Base-by-base conservation (phyloP, 208 protist genomes). In the Leptomonas pyrrhocoris region DNA sequence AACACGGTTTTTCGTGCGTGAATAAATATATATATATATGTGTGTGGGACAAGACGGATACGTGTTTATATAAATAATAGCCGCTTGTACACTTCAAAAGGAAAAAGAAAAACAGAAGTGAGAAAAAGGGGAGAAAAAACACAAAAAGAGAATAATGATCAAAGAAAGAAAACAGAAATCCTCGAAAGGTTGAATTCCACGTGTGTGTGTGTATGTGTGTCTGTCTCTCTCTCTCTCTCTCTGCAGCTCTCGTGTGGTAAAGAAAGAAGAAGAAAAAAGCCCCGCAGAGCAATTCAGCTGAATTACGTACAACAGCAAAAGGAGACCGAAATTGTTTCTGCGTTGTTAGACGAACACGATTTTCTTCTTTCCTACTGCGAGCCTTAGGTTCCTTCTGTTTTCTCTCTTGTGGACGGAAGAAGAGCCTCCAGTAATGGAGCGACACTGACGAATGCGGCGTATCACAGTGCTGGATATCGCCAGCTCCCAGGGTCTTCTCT, bases 41-140 rank as follows among this genome's bases (percentile, higher is more conserved):
- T n/a, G n/a, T n/a, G n/a, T n/a, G n/a, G n/a, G n/a, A n/a, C n/a
- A n/a, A n/a, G n/a, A n/a, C n/a, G n/a, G n/a, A n/a, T n/a, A n/a
- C n/a, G n/a, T n/a, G n/a, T n/a, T n/a, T n/a, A n/a, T n/a, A n/a
- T n/a, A n/a, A n/a, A n/a, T n/a, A n/a, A n/a, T n/a, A n/a, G n/a
- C n/a, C n/a, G 9, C 34, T 9, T 38, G 34, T 38, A 9, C 34
- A 38, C 34, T 9, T 3, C 9, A 38, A 3, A 38, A 38, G 9
- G 34, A 38, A 38, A 9, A 9, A 38, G 34, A 12, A 38, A 38
- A 38, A 38, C 34, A 46, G 21, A 2, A 57, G 19, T 42, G 43
- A 53, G n/a, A 34, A 66, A 49, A 53, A 56, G 15, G 53, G 16
- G 2, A 61, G 48, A 50, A 68, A 58, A 66, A 56, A 51, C 31